These are phyloP conservation scores for Carex myosuroides DNA, from an alignment of 176 grass and related monocot genomes.

Conservation along the genomic window DNA sequence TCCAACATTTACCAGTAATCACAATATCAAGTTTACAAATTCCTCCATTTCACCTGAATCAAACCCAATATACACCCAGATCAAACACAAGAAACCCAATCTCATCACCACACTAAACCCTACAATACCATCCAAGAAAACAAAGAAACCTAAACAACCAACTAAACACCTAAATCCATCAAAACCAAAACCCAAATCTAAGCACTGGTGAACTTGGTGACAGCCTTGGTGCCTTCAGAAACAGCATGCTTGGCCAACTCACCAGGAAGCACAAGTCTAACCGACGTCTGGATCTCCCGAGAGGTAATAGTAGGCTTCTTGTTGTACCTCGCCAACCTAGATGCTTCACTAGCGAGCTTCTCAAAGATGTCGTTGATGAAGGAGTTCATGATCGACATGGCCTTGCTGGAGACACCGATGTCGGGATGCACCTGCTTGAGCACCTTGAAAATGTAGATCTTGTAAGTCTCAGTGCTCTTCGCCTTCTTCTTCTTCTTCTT, in stretches of 20 bases:
- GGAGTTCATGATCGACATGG: slow-evolving; percentile 79
- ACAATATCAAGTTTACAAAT: background rate
- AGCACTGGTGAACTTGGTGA: slow-evolving; percentile 20
- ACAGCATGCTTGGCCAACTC: slow-evolving; percentile 20
- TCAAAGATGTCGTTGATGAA: slow-evolving; percentile 79
- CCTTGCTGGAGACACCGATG: slow-evolving; percentile 64
- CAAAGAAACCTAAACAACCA: background rate
- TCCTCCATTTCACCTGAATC: background rate
- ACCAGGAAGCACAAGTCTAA: background rate
- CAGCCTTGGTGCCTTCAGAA: slow-evolving; percentile 20
- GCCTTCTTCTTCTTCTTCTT: slow-evolving; percentile 30
- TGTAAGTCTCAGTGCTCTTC: slow-evolving; percentile 53
- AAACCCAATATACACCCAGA: background rate
- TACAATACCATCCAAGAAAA: background rate
- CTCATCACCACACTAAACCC: background rate
- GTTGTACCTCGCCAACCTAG: slow-evolving; percentile 10
- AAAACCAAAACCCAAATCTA: background rate
- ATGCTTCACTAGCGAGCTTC: slow-evolving; percentile 37
- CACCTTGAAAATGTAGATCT: slow-evolving; percentile 93
- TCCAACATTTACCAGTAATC: background rate
- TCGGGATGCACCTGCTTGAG: slow-evolving; percentile 76
- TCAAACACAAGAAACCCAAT: background rate
- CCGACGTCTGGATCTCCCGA: background rate
- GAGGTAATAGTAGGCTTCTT: slow-evolving; percentile 13
- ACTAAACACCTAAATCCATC: background rate